phyloP scores from a whole-genome alignment of 73 alveolate genomes.

The Urostyla sp. region DNA sequence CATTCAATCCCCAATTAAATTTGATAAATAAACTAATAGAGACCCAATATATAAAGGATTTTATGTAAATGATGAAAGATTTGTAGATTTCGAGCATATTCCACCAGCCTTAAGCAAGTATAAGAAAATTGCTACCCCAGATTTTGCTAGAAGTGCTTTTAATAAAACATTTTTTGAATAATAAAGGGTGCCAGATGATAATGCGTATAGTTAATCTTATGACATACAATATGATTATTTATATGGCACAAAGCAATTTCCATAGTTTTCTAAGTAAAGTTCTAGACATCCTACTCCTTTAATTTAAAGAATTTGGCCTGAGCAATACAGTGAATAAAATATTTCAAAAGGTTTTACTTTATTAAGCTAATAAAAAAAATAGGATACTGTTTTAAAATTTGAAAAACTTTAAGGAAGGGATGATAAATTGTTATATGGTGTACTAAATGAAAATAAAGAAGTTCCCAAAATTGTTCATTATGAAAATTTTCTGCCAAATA shows the following conservation, averaged over 20 bases:
- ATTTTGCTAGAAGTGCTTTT: conserved; percentile 14
- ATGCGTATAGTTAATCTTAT: conserved; percentile 13
- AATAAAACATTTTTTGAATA: not conserved
- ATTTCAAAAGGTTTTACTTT: not conserved
- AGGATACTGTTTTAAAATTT: not conserved
- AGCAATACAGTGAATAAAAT: conserved; percentile 10
- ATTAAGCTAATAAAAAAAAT: not conserved
- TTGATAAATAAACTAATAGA: conserved; percentile 28
- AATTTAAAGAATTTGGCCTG: conserved; percentile 3
- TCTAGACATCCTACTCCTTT: not conserved
- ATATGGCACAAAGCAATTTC: conserved; percentile 3
- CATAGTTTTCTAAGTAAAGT: conserved; percentile 8
- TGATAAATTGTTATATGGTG: conserved; percentile 3
- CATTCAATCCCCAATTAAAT: conserved; percentile 20
- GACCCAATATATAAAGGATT: conserved; percentile 23
- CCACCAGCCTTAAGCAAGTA: conserved; percentile 11
- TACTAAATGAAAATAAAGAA: not conserved
- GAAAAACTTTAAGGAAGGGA: conserved; percentile 34
- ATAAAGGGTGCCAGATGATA: not conserved
- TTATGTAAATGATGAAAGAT: conserved; percentile 27
- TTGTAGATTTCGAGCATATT: not conserved
- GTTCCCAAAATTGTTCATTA: conserved; percentile 12
- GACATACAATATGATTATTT: conserved; percentile 7
- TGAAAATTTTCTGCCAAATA: conserved; percentile 16
- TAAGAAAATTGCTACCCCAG: conserved; percentile 23